Percentiles rank a stretch among this genome's conserved stretches.
These are phyloP conservation scores for Dictyostelium intermedium DNA, from an alignment of 78 protist genomes.

Conservation along the genomic window DNA sequence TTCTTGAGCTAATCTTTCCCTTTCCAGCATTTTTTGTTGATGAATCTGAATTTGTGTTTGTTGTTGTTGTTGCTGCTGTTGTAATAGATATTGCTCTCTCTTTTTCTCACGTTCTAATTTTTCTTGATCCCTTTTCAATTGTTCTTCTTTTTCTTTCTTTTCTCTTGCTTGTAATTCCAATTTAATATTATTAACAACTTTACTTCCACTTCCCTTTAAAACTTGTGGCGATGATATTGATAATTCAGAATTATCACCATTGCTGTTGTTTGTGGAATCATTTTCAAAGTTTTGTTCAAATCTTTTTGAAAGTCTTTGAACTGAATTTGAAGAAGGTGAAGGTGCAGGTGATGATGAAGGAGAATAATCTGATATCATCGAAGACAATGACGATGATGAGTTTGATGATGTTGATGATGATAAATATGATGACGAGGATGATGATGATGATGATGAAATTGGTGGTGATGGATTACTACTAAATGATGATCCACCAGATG, in stretches of 20 bases:
- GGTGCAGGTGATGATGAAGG: not conserved
- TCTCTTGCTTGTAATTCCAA: not conserved
- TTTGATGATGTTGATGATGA: not conserved
- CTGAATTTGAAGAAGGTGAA: slow-evolving; percentile 20
- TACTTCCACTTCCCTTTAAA: not conserved
- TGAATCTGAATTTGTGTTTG: not conserved
- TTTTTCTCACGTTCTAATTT: slow-evolving; percentile 2
- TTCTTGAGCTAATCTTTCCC: not conserved
- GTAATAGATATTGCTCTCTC: not conserved
- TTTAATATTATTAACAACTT: not conserved
- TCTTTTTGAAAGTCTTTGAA: slow-evolving; percentile 51
- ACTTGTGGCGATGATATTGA: not conserved
- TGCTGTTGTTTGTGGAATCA: not conserved
- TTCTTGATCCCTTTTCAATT: not conserved
- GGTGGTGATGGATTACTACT: not conserved
- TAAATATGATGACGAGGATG: not conserved
- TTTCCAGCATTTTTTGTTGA: not conserved
- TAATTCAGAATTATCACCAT: not conserved
- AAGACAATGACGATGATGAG: not conserved
- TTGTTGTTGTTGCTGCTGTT: not conserved
- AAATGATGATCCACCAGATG: not conserved
- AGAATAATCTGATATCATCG: slow-evolving; percentile 1
- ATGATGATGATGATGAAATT: not conserved
- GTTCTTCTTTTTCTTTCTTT: slow-evolving; percentile 24
- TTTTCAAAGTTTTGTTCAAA: slow-evolving; percentile 15